Percentiles rank a stretch among this genome's conserved stretches.
phyloP scores from a whole-genome alignment of 352 stramenopile species.

The Phytophthora fragariaefolia region DNA sequence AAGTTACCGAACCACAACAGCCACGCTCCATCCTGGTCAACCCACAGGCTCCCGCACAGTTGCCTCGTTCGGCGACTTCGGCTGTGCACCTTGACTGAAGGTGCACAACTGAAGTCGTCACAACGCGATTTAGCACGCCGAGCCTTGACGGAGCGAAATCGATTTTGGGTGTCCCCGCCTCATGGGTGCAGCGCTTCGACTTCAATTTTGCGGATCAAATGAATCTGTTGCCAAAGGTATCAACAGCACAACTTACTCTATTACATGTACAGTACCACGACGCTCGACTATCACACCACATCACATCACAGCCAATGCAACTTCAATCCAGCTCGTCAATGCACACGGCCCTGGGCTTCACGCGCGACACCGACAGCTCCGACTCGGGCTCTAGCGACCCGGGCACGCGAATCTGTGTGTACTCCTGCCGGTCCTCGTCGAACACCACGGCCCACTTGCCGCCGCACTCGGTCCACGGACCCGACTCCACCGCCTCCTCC shows the following conservation, averaged over 20 bases:
- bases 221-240: not conserved
- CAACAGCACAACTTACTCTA: not conserved
- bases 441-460: constrained; percentile 38
- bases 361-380: constrained; percentile 10
- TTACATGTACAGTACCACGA: not conserved
- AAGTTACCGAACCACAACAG: too few species aligned
- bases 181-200: too few species aligned
- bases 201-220: too few species aligned
- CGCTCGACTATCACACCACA: too few species aligned
- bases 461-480: constrained; percentile 29
- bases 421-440: constrained; percentile 37
- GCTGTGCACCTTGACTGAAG: too few species aligned
- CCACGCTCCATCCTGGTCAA: too few species aligned
- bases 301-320: not conserved
- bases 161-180: too few species aligned
- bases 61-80: too few species aligned
- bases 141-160: too few species aligned
- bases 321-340: constrained; percentile 63
- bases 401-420: constrained; percentile 31
- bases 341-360: constrained; percentile 42
- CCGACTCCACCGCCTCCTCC: constrained; percentile 25
- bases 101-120: too few species aligned
- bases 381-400: constrained; percentile 19
- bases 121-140: too few species aligned
- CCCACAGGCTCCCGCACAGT: too few species aligned